These are phyloP conservation scores for Daldinia sp. DNA, from an alignment of 2,329 filamentous ascomycete species.

Conservation along the genomic window DNA sequence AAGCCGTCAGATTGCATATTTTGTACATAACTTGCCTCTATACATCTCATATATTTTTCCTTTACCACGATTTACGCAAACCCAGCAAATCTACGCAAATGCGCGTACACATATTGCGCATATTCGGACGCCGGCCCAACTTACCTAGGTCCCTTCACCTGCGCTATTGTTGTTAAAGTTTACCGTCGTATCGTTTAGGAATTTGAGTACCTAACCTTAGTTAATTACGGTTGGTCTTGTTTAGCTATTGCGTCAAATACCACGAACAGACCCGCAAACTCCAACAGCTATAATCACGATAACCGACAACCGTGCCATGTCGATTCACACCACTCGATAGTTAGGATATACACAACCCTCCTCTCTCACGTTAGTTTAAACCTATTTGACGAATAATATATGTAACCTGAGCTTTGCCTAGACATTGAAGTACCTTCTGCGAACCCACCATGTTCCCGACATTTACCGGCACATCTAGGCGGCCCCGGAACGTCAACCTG, in stretches of 20 bases:
- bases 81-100: constrained; percentile 29
- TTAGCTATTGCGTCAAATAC: constrained; percentile 17
- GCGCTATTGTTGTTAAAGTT: neutral
- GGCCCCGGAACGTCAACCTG: constrained; percentile 91
- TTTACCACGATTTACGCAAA: neutral
- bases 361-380: neutral
- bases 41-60: neutral
- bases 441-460: constrained; percentile 78
- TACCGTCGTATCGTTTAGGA: neutral
- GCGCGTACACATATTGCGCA: constrained; percentile 30
- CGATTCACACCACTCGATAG: constrained; percentile 16
- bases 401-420: neutral
- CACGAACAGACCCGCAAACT: neutral
- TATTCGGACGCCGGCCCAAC: constrained; percentile 7
- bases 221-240: neutral
- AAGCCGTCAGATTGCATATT: neutral
- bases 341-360: constrained; percentile 4
- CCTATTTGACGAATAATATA: neutral
- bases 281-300: constrained; percentile 2
- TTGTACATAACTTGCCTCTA: too few relatives aligned
- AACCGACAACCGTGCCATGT: constrained; percentile 14
- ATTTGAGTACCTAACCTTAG: neutral
- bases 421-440: neutral
- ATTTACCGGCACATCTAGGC: constrained; percentile 87
- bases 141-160: neutral